These are phyloP conservation scores for Kluyveromyces sp. DNA, from an alignment of 1,139 yeast genomes.

Conservation along the genomic window DNA sequence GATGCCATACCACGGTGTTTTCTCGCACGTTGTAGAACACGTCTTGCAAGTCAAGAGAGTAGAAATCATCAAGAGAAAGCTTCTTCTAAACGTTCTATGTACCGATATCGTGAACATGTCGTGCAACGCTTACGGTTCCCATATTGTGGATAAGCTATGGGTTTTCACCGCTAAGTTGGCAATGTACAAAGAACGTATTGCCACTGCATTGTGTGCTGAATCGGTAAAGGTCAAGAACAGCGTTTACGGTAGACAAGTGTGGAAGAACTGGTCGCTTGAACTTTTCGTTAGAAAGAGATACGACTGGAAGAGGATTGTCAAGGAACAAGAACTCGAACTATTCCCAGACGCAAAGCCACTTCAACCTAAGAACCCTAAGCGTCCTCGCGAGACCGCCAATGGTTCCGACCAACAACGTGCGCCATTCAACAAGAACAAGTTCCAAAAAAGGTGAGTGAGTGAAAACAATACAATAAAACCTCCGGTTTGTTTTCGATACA, in stretches of 20 bases:
- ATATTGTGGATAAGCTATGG: constrained; percentile 82
- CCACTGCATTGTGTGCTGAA: constrained; percentile 54
- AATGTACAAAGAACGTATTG: constrained; percentile 81
- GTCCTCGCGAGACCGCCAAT: not conserved
- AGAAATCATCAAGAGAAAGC: constrained; percentile 55
- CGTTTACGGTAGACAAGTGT: constrained; percentile 79
- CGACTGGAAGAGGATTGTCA: constrained; percentile 75
- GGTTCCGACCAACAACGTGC: too few relatives aligned
- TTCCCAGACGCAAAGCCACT: constrained; percentile 31
- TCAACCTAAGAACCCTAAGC: constrained; percentile 16
- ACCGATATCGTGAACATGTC: constrained; percentile 54
- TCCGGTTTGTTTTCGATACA: not conserved
- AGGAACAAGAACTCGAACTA: constrained; percentile 57
- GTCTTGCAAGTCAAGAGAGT: constrained; percentile 45
- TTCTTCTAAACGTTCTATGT: constrained; percentile 54
- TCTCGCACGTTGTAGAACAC: constrained; percentile 74
- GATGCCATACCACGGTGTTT: constrained; percentile 82
- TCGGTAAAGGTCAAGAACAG: constrained; percentile 72
- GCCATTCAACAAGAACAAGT: not conserved
- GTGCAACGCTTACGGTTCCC: constrained; percentile 88
- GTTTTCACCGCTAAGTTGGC: constrained; percentile 66
- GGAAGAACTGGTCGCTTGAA: constrained; percentile 74
- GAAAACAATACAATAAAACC: not conserved
- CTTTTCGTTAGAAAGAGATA: constrained; percentile 53
- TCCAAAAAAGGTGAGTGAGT: not conserved